Percentiles rank a stretch among this genome's conserved stretches.
Evolutionary conservation across 2,329 filamentous ascomycete species (phyloP).

Genomic region (Thelonectria rubi): DNA sequence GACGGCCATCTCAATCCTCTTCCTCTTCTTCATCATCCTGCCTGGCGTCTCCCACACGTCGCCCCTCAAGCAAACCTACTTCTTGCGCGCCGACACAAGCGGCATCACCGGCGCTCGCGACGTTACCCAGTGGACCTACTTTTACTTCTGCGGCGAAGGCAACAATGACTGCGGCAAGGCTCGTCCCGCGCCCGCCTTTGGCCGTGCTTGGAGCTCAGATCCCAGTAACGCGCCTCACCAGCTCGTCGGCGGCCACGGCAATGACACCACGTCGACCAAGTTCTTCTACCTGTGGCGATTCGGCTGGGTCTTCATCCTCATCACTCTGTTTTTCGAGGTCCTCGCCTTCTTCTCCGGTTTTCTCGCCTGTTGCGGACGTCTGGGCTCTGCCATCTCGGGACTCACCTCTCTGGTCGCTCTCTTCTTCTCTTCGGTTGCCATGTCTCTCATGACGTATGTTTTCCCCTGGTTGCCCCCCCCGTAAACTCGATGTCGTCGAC

Average conservation of each 20-base stretch:
- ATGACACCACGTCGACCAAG: conserved; percentile 61
- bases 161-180: conserved; percentile 71
- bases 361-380: conserved; percentile 74
- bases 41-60: conserved; percentile 58
- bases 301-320: conserved; percentile 90
- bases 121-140: conserved; percentile 87
- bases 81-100: conserved; percentile 81
- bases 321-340: conserved; percentile 81
- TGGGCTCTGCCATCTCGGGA: conserved; percentile 74
- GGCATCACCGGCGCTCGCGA: conserved; percentile 74
- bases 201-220: conserved; percentile 71
- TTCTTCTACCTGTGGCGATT: conserved; percentile 92
- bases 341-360: conserved; percentile 73
- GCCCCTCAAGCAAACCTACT: conserved; percentile 80
- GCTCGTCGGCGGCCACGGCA: conserved; percentile 62
- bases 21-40: conserved; percentile 69
- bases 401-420: conserved; percentile 67
- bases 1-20: conserved; percentile 59
- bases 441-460: conserved; percentile 78
- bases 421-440: conserved; percentile 74
- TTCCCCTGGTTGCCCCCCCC: conserved; percentile 9
- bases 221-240: conserved; percentile 54
- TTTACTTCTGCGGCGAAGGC: conserved; percentile 77
- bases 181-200: conserved; percentile 72
- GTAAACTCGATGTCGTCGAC: conserved; percentile 22